Percentiles rank a stretch among this genome's conserved stretches.
These are phyloP conservation scores for Ambrosiella xylebori DNA, from an alignment of 2,329 filamentous ascomycete genomes.

Conservation along the genomic window DNA sequence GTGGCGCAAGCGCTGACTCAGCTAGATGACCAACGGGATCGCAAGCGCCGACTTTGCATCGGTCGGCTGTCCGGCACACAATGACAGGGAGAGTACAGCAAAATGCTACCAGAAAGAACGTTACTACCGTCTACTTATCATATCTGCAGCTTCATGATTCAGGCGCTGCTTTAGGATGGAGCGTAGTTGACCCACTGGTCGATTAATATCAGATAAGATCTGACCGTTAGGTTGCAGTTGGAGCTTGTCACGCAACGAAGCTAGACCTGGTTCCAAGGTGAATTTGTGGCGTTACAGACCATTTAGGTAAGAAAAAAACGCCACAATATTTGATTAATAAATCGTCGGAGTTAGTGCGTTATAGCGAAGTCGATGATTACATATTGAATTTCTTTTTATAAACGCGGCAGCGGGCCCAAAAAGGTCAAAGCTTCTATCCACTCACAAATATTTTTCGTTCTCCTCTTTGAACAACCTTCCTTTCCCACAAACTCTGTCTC, in stretches of 20 bases:
- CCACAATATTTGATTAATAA: not conserved
- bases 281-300: not conserved
- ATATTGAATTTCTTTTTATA: not conserved
- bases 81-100: too few species aligned
- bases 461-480: constrained; percentile 4
- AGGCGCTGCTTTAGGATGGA: too few species aligned
- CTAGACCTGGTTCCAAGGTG: too few species aligned
- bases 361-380: constrained; percentile 2
- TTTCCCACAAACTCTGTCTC: not conserved
- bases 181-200: too few species aligned
- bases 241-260: too few species aligned
- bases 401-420: not conserved
- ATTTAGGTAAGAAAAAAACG: not conserved
- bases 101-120: too few species aligned
- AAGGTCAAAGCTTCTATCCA: constrained; percentile 11
- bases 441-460: constrained; percentile 8
- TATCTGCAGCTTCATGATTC: too few species aligned
- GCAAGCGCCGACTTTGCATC: not conserved
- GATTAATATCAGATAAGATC: too few species aligned
- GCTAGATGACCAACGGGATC: not conserved
- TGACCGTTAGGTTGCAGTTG: too few species aligned
- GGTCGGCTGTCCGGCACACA: too few species aligned
- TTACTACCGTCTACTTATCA: too few species aligned
- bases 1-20: constrained; percentile 3
- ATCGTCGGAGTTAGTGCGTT: constrained; percentile 1